These are phyloP conservation scores for Apocynum venetum DNA, from an alignment of 257 asterid species.

Conservation along the genomic window DNA sequence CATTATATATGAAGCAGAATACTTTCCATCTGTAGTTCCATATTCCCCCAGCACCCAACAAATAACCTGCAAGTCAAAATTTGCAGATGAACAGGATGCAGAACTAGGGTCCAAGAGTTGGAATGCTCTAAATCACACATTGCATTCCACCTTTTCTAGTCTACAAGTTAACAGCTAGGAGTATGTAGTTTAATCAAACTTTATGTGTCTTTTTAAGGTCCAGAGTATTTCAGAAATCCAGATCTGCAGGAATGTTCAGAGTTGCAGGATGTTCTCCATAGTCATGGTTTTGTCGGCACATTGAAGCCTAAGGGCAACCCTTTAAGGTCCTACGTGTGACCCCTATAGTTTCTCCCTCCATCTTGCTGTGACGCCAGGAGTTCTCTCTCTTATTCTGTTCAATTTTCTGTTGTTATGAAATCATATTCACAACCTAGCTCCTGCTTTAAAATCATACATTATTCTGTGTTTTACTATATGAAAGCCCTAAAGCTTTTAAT, in stretches of 20 bases:
- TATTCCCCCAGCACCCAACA: constrained; percentile 99
- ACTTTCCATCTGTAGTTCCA: constrained; percentile 88
- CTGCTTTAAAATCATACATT: neutral
- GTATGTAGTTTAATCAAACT: neutral
- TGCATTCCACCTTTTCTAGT: neutral
- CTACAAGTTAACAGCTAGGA: neutral
- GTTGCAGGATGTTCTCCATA: neutral
- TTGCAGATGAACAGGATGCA: constrained; percentile 5
- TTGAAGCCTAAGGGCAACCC: neutral
- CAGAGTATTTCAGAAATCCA: neutral
- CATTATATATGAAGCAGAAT: constrained; percentile 83
- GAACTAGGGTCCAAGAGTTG: neutral
- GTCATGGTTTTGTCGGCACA: neutral
- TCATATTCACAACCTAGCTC: neutral
- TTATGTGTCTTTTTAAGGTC: neutral
- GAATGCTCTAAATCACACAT: neutral
- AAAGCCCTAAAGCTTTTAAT: too few relatives aligned
- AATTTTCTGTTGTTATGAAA: neutral
- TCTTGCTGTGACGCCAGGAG: neutral
- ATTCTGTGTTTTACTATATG: neutral
- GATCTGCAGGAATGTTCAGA: neutral
- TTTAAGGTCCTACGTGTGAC: neutral
- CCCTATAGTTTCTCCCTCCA: neutral
- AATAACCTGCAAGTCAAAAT: constrained; percentile 57
- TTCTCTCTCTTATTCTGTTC: neutral